Evolutionary conservation across 805 yeast species (phyloP).

Genomic region (Candida odintsovae): DNA sequence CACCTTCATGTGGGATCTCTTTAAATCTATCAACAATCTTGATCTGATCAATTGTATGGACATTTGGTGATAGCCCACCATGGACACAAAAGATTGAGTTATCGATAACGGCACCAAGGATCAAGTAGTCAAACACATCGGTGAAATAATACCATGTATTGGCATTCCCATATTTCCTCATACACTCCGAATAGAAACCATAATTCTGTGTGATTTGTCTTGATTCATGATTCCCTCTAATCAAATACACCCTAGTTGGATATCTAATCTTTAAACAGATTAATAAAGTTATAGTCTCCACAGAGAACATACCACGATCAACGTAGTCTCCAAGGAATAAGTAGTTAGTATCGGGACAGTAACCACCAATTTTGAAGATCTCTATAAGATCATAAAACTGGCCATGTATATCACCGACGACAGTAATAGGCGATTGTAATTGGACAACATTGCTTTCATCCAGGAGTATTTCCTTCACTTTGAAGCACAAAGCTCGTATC

Average conservation of each 20-base stretch:
- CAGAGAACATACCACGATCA: conserved; percentile 89
- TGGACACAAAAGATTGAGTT: conserved; percentile 90
- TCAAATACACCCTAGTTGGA: conserved; percentile 74
- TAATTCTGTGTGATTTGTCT: conserved; percentile 95
- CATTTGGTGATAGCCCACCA: conserved; percentile 94
- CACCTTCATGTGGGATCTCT: conserved; percentile 98
- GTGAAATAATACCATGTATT: conserved; percentile 88
- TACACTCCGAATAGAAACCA: conserved; percentile 94
- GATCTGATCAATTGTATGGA: conserved; percentile 90
- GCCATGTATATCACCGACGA: conserved; percentile 97
- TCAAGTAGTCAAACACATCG: conserved; percentile 86
- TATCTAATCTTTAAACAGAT: conserved; percentile 81
- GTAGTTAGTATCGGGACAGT: conserved; percentile 90
- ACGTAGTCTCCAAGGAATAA: conserved; percentile 93
- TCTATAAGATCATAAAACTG: conserved; percentile 93
- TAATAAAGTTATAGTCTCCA: conserved; percentile 84
- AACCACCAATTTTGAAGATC: conserved; percentile 90
- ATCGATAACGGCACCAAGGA: conserved; percentile 86
- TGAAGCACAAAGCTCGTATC: conserved; percentile 67
- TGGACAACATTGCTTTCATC: conserved; percentile 84
- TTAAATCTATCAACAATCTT: conserved; percentile 83
- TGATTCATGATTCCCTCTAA: conserved; percentile 95
- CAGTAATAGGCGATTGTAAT: conserved; percentile 80
- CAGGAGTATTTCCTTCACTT: conserved; percentile 74
- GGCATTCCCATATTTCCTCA: conserved; percentile 77